These are phyloP conservation scores for Fusarium sp. DNA, from an alignment of 2,329 filamentous ascomycete genomes.

Conservation along the genomic window DNA sequence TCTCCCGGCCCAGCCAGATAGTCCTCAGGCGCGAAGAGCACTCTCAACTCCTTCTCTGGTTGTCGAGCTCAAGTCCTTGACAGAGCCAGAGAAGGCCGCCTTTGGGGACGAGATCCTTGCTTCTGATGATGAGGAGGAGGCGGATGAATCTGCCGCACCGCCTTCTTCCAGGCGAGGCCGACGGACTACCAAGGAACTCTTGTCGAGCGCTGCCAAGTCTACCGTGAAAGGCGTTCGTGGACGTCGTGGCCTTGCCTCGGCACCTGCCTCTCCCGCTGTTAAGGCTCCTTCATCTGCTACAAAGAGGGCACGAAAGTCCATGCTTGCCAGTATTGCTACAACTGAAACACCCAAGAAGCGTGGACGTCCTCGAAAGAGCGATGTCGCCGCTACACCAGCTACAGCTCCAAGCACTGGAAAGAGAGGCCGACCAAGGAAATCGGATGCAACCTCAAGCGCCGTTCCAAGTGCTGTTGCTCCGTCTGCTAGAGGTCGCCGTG, in stretches of 20 bases:
- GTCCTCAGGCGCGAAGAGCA: conserved; percentile 3
- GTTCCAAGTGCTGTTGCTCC: conserved; percentile 12
- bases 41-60: conserved; percentile 27
- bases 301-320: conserved; percentile 35
- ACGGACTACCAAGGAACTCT: conserved; percentile 25
- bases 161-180: conserved; percentile 26
- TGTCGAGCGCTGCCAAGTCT: conserved; percentile 7
- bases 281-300: conserved; percentile 15
- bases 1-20: conserved; percentile 1
- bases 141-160: not conserved
- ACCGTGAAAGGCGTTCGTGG: conserved; percentile 17
- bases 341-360: conserved; percentile 37
- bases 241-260: conserved; percentile 25
- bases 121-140: not conserved
- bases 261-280: conserved; percentile 23
- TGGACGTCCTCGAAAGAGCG: conserved; percentile 40
- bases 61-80: conserved; percentile 24
- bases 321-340: conserved; percentile 29
- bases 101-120: conserved; percentile 15
- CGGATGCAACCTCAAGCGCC: conserved; percentile 17
- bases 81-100: conserved; percentile 28
- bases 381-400: conserved; percentile 29
- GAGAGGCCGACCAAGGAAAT: conserved; percentile 40
- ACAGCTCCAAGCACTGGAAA: conserved; percentile 23
- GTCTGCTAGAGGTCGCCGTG: conserved; percentile 18